phyloP scores from a whole-genome alignment of 495 filamentous ascomycete species.

The Penicillium parvum region DNA sequence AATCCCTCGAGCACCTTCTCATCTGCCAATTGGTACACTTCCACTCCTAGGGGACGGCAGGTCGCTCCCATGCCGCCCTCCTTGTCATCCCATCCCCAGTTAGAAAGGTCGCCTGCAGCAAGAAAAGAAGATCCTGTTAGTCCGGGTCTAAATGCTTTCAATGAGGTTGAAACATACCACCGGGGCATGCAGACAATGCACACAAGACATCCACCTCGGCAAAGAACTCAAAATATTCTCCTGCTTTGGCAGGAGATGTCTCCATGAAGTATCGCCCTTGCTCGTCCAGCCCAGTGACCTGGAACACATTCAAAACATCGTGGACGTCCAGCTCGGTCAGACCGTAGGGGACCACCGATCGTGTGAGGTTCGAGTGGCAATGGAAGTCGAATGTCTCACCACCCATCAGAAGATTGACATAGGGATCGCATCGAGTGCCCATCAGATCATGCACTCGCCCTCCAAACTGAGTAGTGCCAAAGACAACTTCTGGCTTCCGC shows the following conservation, averaged over 20 bases:
- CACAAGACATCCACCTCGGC: conserved; percentile 71
- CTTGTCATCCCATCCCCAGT: conserved; percentile 71
- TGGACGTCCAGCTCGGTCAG: conserved; percentile 70
- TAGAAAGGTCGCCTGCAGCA: conserved; percentile 61
- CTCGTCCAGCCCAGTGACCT: conserved; percentile 69
- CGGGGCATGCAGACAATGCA: conserved; percentile 61
- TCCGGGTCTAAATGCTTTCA: conserved; percentile 1
- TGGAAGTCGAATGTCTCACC: conserved; percentile 69
- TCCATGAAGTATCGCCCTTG: conserved; percentile 76
- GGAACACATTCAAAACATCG: conserved; percentile 78
- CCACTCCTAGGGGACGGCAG: conserved; percentile 67
- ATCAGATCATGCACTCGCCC: conserved; percentile 67
- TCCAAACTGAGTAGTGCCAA: conserved; percentile 43
- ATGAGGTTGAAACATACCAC: conserved; percentile 32
- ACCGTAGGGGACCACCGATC: conserved; percentile 63
- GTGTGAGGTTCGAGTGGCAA: conserved; percentile 75
- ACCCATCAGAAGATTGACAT: conserved; percentile 68
- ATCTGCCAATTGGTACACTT: conserved; percentile 60
- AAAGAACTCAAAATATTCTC: conserved; percentile 72
- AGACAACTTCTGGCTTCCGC: conserved; percentile 30
- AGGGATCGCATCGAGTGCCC: conserved; percentile 74
- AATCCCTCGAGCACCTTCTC: conserved; percentile 50
- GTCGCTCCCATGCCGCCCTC: conserved; percentile 64
- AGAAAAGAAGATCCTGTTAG: conserved; percentile 39
- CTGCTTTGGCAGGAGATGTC: conserved; percentile 59